phyloP scores from a whole-genome alignment of 495 filamentous ascomycete species.

The Aspergillus leporis region DNA sequence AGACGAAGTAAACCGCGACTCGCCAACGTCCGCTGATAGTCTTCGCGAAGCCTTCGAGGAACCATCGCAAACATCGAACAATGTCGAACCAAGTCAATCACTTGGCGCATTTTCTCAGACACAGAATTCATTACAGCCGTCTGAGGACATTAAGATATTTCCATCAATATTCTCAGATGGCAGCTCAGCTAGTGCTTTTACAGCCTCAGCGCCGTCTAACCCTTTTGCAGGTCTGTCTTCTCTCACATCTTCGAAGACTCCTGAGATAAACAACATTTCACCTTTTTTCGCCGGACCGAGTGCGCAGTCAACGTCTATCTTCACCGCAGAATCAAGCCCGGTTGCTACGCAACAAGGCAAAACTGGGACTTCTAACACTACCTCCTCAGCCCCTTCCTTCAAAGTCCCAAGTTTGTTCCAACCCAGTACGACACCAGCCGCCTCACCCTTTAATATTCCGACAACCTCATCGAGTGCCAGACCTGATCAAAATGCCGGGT shows the following conservation, averaged over 20 bases:
- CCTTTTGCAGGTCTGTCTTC: slow-evolving; percentile 25
- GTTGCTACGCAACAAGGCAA: background rate
- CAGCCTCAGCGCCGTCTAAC: slow-evolving; percentile 13
- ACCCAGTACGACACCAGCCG: background rate
- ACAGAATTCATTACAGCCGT: slow-evolving; percentile 6
- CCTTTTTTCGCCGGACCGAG: background rate
- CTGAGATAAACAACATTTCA: slow-evolving; percentile 7
- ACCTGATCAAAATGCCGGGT: slow-evolving; percentile 4
- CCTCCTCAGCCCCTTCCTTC: slow-evolving; percentile 1
- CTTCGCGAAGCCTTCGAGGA: slow-evolving; percentile 14
- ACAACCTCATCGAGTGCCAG: slow-evolving; percentile 3
- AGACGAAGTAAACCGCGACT: background rate
- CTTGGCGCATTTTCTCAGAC: slow-evolving; percentile 1
- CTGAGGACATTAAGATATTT: slow-evolving; percentile 19
- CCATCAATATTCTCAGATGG: slow-evolving; percentile 22
- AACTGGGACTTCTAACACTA: background rate
- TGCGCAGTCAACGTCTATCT: slow-evolving; percentile 5
- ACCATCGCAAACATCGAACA: slow-evolving; percentile 11
- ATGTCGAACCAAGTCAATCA: background rate
- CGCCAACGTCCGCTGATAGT: slow-evolving; percentile 12
- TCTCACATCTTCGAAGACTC: slow-evolving; percentile 17
- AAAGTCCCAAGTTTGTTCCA: slow-evolving; percentile 9
- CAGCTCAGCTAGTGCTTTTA: slow-evolving; percentile 4
- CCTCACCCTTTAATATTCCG: slow-evolving; percentile 15
- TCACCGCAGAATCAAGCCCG: background rate